These are phyloP conservation scores for Aureobasidium zeae DNA, from an alignment of 2,329 filamentous ascomycete genomes.

Conservation along the genomic window DNA sequence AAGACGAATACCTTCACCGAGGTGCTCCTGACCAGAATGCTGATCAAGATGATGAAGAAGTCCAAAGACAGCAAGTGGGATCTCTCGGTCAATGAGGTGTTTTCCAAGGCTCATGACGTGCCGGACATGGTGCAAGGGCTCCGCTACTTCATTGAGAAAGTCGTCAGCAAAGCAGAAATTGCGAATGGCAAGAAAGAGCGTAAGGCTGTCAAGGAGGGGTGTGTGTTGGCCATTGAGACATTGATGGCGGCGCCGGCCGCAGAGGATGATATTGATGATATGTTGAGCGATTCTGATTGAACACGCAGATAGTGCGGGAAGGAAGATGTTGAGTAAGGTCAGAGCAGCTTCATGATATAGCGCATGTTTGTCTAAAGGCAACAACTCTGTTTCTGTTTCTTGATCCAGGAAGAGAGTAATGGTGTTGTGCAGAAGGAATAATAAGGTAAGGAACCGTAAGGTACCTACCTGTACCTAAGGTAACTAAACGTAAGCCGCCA, in stretches of 20 bases:
- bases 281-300: conserved; percentile 15
- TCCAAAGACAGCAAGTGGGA: conserved; percentile 43
- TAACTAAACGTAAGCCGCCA: too few relatives aligned
- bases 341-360: too few relatives aligned
- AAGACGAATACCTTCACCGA: conserved; percentile 74
- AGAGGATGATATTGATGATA: conserved; percentile 1
- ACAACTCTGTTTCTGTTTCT: too few relatives aligned
- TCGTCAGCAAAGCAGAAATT: conserved; percentile 57
- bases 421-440: too few relatives aligned
- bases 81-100: conserved; percentile 53
- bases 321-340: too few relatives aligned
- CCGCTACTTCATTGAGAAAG: conserved; percentile 70
- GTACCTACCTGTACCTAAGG: too few relatives aligned
- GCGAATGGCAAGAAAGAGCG: conserved; percentile 42
- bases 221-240: conserved; percentile 23
- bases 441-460: too few relatives aligned
- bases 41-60: conserved; percentile 44
- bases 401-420: too few relatives aligned
- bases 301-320: too few relatives aligned
- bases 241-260: conserved; percentile 18
- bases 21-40: conserved; percentile 64
- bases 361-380: too few relatives aligned
- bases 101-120: conserved; percentile 54
- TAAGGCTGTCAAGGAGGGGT: conserved; percentile 41
- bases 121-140: conserved; percentile 64